Conservation (phyloP, 2,329 filamentous ascomycete genomes). For the Alternaria sp. region DNA sequence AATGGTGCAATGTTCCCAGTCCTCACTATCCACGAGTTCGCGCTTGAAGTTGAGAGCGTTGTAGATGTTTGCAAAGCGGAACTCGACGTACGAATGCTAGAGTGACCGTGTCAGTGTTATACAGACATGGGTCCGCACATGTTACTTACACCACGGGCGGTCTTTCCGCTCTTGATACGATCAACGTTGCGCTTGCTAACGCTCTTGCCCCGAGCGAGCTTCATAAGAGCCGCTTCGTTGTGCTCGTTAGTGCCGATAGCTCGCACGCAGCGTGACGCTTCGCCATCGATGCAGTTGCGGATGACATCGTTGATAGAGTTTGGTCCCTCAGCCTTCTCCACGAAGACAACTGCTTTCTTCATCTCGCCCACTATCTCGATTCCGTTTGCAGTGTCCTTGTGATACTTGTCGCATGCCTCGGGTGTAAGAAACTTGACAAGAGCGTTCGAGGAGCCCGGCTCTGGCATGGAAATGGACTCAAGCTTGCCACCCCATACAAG, state of each 20-base stretch:
- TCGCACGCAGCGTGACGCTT: conserved; percentile 55
- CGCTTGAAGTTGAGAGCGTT: conserved; percentile 55
- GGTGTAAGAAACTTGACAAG: conserved; percentile 43
- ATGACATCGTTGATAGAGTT: conserved; percentile 51
- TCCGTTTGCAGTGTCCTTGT: conserved; percentile 43
- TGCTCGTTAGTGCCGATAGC: conserved; percentile 51
- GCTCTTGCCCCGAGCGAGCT: conserved; percentile 46
- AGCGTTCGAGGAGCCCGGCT: conserved; percentile 29
- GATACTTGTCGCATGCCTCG: conserved; percentile 42
- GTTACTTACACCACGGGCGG: conserved; percentile 49
- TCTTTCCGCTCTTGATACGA: conserved; percentile 51
- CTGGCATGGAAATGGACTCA: conserved; percentile 38
- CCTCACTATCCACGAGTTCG: conserved; percentile 47
- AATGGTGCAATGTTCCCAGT: conserved; percentile 57
- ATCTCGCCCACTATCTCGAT: conserved; percentile 28
- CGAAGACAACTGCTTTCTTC: conserved; percentile 35
- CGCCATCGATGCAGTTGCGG: conserved; percentile 48
- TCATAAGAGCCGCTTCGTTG: conserved; percentile 45
- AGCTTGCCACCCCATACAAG: conserved; percentile 48
- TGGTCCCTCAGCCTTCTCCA: conserved; percentile 33
- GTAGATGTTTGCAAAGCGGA: conserved; percentile 56
- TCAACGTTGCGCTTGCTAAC: conserved; percentile 53
- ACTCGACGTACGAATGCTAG: conserved; percentile 53
- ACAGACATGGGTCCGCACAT: neutral
- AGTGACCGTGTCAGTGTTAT: conserved; percentile 10